phyloP scores from a whole-genome alignment of 805 yeast genomes.

The Barnettozyma botsteinii region DNA sequence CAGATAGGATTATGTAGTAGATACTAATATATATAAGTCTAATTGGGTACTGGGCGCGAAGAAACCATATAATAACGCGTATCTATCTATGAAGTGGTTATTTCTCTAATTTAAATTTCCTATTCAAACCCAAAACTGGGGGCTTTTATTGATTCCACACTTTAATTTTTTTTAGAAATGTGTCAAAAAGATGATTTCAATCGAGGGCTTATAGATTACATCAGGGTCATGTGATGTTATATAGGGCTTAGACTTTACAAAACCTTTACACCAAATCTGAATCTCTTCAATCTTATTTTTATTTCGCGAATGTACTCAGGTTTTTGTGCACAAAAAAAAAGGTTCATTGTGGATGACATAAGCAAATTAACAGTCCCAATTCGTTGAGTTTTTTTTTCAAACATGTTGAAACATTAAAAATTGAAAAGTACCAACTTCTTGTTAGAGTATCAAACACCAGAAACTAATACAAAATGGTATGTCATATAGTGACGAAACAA shows the following conservation, averaged over 20 bases:
- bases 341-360: not conserved
- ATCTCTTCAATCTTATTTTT: too few relatives aligned
- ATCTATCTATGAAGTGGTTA: too few relatives aligned
- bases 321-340: not conserved
- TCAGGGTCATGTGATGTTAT: not conserved
- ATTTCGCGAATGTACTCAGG: not conserved
- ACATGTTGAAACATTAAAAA: slow-evolving; percentile 4
- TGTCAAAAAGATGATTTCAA: not conserved
- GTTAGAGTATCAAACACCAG: slow-evolving; percentile 6
- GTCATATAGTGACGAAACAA: slow-evolving; percentile 5
- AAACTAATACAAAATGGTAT: slow-evolving; percentile 21
- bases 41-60: too few relatives aligned
- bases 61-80: too few relatives aligned
- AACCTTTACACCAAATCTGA: too few relatives aligned
- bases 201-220: not conserved
- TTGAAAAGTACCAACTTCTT: slow-evolving; percentile 3
- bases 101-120: too few relatives aligned
- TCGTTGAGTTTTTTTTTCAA: slow-evolving; percentile 1
- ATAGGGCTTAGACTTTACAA: not conserved
- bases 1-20: too few relatives aligned
- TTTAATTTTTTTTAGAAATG: not conserved
- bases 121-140: too few relatives aligned
- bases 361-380: slow-evolving; percentile 3
- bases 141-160: too few relatives aligned
- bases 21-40: too few relatives aligned